Base-by-base conservation (phyloP, 1,284 basidiomycete genomes). In the Gymnopus androsaceus region DNA sequence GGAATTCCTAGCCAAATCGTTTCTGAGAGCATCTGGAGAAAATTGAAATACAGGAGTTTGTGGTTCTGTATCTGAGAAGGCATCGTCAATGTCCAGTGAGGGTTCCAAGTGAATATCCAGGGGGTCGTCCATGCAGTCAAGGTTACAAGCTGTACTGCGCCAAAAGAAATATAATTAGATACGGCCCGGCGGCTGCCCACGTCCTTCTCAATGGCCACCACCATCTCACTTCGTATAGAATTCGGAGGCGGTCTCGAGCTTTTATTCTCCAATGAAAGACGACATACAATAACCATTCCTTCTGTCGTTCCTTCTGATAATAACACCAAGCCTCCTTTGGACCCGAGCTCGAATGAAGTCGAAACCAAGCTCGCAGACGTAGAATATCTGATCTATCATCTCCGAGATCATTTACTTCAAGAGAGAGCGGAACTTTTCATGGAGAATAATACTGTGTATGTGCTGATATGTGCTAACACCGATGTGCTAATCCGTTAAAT, bases 351-450 rank as follows among this genome's bases (percentile, higher is more conserved):
- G 6, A 65, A 59, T 21, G 61, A 15, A 3, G 48, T 64, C 8
- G 65, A 72, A 17, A 71, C 70, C 23, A 83, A 83, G 56, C 76
- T 81, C 7, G 75, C 80, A 15, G 86, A 94, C 64, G 75, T 98
- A 60, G 74, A 83, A 1, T 90, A 86, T 68, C 79, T 98, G 38
- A 88, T 98, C 40, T 79, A 83, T 55, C 86, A 91, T 74, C 82
- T 99, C 63, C 82, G 87, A 59, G 82, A 88, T 57, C 85, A 91
- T 64, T 69, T 95, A 54, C 78, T 98, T 63, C 88, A 83, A 61
- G 94, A 96, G 67, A 78, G 96, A 15, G 85, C 84, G 38, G 95
- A 97, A 67, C 79, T 99, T 57, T 98, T 99, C 67, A 82, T 92
- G 49, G 95, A 98, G 60, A 87, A 87, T 5, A 85, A 84, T 28